Evolutionary conservation across 305 asterid species (phyloP), one percentile per base, ranked within the genome.

Genomic region (Fraxinus nigra): DNA sequence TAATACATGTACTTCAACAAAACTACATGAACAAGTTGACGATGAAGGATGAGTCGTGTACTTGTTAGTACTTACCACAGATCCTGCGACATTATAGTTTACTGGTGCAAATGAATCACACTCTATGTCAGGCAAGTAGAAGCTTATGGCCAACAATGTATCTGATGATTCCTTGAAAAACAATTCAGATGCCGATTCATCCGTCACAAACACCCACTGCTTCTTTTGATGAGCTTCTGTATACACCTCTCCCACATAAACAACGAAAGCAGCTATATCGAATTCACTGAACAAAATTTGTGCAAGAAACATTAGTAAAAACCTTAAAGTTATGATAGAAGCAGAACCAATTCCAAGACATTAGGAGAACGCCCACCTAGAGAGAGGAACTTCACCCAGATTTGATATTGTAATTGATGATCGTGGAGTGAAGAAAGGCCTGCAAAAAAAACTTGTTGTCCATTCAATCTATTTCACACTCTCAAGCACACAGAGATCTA

Each of bases 201-300:
- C 98, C 0, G 97, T 84, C 78, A 96, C 93, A 87, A 96, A 94
- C 78, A 93, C 94, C 99, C 99, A 93, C 83, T 96, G 99, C 88
- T 91, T 94, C 88, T 87, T 89, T 73, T 87, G 94, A 83, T 81
- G 88, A 80, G 93, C 93, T 40, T 88, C 90, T 78, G 76, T 85
- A 85, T 89, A 89, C 80, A 89, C 92, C 80, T 93, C 97, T 79
- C 98, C 98, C 84, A 93, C 95, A 43, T 91, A 90, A 76, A 94
- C 89, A 79, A 96, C 91, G 30, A 89, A 87, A 40, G 97, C 99
- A 43, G 95, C 98, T 76, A 92, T 89, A 85, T 96, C 99, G 77
- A 96, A 94, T 87, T 96, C 99, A 40, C 98, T 94, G 95, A 40
- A 46, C 76, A 79, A 82, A 81, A 89, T 37, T 78, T 84, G 84